Evolutionary conservation across 2,329 filamentous ascomycete genomes (phyloP), one percentile per base, ranked within the genome.

Genomic region (Epichloe sylvatica): DNA sequence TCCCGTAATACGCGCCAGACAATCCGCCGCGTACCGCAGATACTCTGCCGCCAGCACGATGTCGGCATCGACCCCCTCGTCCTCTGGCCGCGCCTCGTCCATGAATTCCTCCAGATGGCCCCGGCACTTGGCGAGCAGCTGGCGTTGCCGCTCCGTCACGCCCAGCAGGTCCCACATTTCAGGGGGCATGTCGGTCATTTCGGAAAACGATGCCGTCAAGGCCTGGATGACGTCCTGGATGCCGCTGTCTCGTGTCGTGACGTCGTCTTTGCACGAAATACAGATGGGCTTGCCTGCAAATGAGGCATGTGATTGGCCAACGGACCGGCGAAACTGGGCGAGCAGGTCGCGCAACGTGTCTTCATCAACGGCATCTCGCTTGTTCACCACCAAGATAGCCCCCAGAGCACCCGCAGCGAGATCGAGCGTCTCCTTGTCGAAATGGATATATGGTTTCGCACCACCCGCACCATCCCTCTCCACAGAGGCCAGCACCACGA

Each of bases 21-120:
- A 83, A 47, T 83, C 78, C 1, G 87, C 89, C 12, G 89, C 90
- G 56, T 79, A 80, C 41, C 92, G 82, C 49, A 98, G 72, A 61
- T 90, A 81, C 66, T 98, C 92, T 0, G 92, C 92, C 11, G 89
- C 90, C 25, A 94, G 75, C 6, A 96, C 91, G 45, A 95, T 83
- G 61, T 97, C 92, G 7, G 84, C 72, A 35, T 86, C 82, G 11
- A 60, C 57, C 4, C 4, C 65, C 3, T 62, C 60, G 3, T 61
- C 63, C 34, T 57, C 58, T 7, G 59, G 57, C 44, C 63, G 60
- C 13, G 81, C 77, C 59, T 83, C 78, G 9, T 62, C 66, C 53
- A 91, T 68, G 62, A 95, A 98, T 21, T 80, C 76, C 45, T 84
- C 75, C 1, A 98, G 75, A 62, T 89, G 79, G 36, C 64, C 63